Percentiles rank a stretch among this genome's conserved stretches.
phyloP scores from a whole-genome alignment of 1,139 yeast genomes.

The Hyphopichia burtonii region DNA sequence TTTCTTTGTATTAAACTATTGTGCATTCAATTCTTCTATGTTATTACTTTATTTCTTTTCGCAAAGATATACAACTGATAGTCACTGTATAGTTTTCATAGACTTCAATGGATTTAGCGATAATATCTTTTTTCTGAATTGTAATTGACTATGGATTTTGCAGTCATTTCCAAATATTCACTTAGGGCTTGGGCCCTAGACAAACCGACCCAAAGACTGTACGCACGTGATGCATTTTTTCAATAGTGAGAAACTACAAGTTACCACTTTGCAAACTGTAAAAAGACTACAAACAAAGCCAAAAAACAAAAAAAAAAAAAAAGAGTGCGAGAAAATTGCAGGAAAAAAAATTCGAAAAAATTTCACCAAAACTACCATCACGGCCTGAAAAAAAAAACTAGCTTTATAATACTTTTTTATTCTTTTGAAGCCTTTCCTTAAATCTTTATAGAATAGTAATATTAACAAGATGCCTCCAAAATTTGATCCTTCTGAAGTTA shows the following conservation, averaged over 20 bases:
- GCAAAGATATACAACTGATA: too few relatives aligned
- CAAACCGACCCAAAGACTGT: too few relatives aligned
- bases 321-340: neutral
- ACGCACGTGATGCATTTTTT: too few relatives aligned
- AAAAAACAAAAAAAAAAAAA: neutral
- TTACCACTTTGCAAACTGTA: too few relatives aligned
- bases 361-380: slow-evolving; percentile 2
- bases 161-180: neutral
- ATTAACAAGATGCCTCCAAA: slow-evolving; percentile 78
- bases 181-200: slow-evolving; percentile 1
- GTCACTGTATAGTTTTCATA: neutral
- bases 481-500: slow-evolving; percentile 98
- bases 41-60: neutral
- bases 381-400: neutral
- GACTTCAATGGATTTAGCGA: too few relatives aligned
- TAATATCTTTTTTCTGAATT: too few relatives aligned
- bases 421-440: neutral
- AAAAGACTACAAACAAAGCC: neutral
- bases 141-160: neutral
- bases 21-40: slow-evolving; percentile 1
- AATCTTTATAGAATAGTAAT: slow-evolving; percentile 3
- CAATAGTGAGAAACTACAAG: too few relatives aligned
- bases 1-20: neutral
- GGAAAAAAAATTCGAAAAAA: neutral
- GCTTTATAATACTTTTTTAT: neutral